These are phyloP conservation scores for Mycena chlorophos DNA, from an alignment of 768 basidiomycete genomes.

Conservation along the genomic window DNA sequence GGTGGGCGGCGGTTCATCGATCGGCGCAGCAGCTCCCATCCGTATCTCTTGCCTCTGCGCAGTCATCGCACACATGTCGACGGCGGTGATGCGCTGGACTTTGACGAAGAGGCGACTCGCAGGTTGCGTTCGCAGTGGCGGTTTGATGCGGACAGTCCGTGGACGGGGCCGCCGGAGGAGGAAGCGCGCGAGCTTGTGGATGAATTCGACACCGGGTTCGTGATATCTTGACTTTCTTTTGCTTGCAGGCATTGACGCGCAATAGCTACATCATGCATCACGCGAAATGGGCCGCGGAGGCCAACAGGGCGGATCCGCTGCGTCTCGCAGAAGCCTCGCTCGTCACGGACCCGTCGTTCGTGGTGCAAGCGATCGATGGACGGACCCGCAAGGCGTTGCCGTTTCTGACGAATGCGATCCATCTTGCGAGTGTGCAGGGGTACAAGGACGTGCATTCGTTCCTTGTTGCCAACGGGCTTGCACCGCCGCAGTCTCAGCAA, in stretches of 20 bases:
- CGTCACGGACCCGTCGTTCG: constrained; percentile 42
- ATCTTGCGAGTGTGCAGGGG: constrained; percentile 5
- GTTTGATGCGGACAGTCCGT: constrained; percentile 65
- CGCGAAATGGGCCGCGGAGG: constrained; percentile 35
- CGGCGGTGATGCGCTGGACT: constrained; percentile 27
- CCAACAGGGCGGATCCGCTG: constrained; percentile 19
- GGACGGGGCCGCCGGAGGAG: constrained; percentile 58
- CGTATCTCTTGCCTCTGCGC: constrained; percentile 21
- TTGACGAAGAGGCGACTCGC: constrained; percentile 42
- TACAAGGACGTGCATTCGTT: constrained; percentile 1
- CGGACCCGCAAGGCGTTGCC: constrained; percentile 51
- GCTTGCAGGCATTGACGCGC: constrained; percentile 9
- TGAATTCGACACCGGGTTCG: constrained; percentile 61
- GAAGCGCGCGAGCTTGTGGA: constrained; percentile 69
- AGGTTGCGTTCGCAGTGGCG: constrained; percentile 62
- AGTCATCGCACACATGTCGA: constrained; percentile 26
- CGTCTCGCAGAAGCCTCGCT: constrained; percentile 40
- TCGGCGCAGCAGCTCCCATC: constrained; percentile 47
- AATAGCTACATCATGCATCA: constrained; percentile 43
- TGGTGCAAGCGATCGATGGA: constrained; percentile 41
- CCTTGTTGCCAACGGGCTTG: not conserved
- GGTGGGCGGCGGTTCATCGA: constrained; percentile 80
- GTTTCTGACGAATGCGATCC: constrained; percentile 30
- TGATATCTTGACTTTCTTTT: not conserved
- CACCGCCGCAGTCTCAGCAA: not conserved